A percentile compares a stretch with the other conserved stretches of the same genome.
Evolutionary conservation across 148 eudicot species (phyloP).

Genomic region (Rhododendron molle): DNA sequence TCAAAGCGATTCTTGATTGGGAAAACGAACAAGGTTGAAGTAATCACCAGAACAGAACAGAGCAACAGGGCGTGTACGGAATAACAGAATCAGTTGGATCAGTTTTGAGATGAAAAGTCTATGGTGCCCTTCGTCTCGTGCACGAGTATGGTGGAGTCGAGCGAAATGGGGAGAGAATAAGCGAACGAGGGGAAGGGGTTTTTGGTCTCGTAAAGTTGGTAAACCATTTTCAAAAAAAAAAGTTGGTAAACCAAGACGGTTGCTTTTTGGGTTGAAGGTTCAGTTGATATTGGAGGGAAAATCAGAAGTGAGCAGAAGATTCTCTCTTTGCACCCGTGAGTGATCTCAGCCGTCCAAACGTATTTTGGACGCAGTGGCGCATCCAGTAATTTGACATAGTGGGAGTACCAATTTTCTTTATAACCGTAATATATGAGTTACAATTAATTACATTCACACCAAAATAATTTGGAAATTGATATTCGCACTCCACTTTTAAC

Average conservation of each 20-base stretch:
- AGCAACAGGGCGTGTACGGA: background rate
- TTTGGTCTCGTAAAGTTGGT: background rate
- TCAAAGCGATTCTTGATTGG: background rate
- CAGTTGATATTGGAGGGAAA: background rate
- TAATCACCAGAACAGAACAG: background rate
- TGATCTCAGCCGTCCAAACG: too few relatives aligned
- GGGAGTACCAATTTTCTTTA: too few relatives aligned
- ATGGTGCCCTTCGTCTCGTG: background rate
- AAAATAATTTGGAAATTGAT: too few relatives aligned
- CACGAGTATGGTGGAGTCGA: background rate
- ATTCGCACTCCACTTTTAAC: too few relatives aligned
- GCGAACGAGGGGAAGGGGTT: background rate
- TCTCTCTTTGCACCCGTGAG: background rate
- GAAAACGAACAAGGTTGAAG: background rate
- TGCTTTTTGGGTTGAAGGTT: background rate
- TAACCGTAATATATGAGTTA: too few relatives aligned
- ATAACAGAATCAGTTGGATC: slow-evolving; percentile 7
- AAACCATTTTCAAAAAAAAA: too few relatives aligned
- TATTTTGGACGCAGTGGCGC: too few relatives aligned
- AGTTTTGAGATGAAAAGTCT: slow-evolving; percentile 2
- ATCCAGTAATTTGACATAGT: too few relatives aligned
- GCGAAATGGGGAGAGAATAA: background rate
- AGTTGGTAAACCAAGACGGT: background rate
- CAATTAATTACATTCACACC: too few relatives aligned
- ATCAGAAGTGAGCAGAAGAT: background rate